Evolutionary conservation across 495 filamentous ascomycete genomes (phyloP), one percentile per base, ranked within the genome.

Genomic region (Rhypophila decipiens): DNA sequence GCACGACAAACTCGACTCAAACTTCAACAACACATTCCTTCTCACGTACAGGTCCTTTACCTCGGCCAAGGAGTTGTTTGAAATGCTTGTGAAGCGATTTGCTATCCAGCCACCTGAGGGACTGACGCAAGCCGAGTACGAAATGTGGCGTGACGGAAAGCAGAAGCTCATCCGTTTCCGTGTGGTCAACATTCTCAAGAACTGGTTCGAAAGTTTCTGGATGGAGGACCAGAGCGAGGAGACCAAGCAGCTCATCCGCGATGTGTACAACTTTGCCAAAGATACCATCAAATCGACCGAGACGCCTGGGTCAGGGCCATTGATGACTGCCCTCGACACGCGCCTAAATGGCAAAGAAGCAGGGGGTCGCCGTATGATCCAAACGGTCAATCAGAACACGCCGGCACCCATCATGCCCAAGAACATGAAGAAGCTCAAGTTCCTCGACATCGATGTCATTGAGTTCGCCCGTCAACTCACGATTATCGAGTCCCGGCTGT

Each of bases 361-460:
- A 5, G 84, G 85, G n/a, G 81, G 81, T 12, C 95, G 93, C 58
- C 80, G 86, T 40, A 75, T 98, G 51, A 84, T 97, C 33, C 84
- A 86, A 27, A 96, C 90, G 5, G 76, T 91, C 53, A 87, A 78
- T 59, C 79, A 77, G 46, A 79, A 87, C 23, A 79, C 85, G 1
- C 93, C 93, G 8, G 71, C 85, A 38, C 89, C 93, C 10, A 96
- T 97, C 55, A 80, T 96, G 59, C 93, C 93, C 0, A 96, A 95
- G 79, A 95, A 96, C 65, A 95, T 97, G 88, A 96, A 93, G 82
- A 97, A 95, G 64, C 80, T 98, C 51, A 98, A 96, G 67, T 97
- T 98, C 69, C 75, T 97, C 42, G 94, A 98, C 61, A 96, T 98
- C 47, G 93, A 98, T 59, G 83, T 87, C 11, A 86, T 85, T 2